Evolutionary conservation across 352 stramenopile genomes (phyloP), one percentile per base, ranked within the genome.

Genomic region (Globisporangium radiosum): DNA sequence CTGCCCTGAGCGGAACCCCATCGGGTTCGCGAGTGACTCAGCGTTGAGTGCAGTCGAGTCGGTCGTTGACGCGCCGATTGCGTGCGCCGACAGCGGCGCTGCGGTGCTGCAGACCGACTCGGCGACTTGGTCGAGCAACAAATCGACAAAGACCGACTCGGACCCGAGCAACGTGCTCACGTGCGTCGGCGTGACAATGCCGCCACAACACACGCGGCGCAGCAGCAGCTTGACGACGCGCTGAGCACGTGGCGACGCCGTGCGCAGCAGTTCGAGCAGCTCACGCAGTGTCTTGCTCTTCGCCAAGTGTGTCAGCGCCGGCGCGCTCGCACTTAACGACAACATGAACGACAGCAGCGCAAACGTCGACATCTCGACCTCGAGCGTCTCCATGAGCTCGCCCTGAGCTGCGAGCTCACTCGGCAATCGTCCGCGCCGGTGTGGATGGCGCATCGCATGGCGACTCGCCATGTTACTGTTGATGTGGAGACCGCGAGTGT

Each of bases 81-180:
- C 63, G 40, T 86, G 75, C 7, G 73, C 78, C 17, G 77, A 60
- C 65, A 90, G 70, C 9, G 84, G 79, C 47, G 84, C 76, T 17
- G 78, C 77, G 9, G 81, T 90, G 45, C 81, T 92, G 59, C 81
- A 93, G 15, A 95, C 77, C 0, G 86, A 92, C 45, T 95, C 86
- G 6, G 86, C 82, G 11, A 95, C 85, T 76, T 93, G 86, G 67
- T 95, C 82, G 1, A 95, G 71, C 53, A 95, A 50, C 8, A 93
- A 57, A 62, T 95, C 86, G n/a, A 93, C 73, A 11, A 95, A 63
- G 10, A 94, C 75, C 2, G 82, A 87, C 44, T 93, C 84, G 0
- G 82, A 92, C 1, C 86, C 86, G 52, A 92, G 82, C 7, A 95
- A 74, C 8, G 73, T 68, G 43, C 76, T 79, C 9, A 95, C 78